Conservation (phyloP, 306 rosid genomes). For the Carpinus viminea region DNA sequence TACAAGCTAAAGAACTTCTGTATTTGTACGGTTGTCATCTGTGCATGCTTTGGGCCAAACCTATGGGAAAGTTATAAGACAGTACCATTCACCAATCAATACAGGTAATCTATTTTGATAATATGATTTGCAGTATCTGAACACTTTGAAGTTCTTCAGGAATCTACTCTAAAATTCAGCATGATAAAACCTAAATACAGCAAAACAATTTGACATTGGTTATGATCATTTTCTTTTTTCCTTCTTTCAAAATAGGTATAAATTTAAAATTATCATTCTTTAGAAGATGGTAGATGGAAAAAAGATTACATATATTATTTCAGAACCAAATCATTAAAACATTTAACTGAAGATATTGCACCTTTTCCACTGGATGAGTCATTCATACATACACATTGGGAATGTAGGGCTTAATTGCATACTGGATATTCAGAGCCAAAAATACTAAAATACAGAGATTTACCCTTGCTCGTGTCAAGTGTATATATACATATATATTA, state of each 20-base stretch:
- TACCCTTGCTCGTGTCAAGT: not conserved
- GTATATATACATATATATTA: too few relatives aligned
- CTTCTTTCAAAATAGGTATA: too few relatives aligned
- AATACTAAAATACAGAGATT: not conserved
- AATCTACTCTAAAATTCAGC: not conserved
- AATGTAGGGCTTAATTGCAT: not conserved
- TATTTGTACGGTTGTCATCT: not conserved
- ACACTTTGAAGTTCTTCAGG: not conserved
- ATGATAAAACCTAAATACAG: too few relatives aligned
- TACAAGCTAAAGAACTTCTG: not conserved
- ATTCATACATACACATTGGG: not conserved
- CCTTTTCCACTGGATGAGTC: too few relatives aligned
- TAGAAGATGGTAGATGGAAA: not conserved
- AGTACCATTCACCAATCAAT: not conserved
- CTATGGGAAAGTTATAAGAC: not conserved
- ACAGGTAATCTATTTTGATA: not conserved
- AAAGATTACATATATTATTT: not conserved
- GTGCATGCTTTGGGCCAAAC: slow-evolving; percentile 2
- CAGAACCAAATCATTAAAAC: not conserved
- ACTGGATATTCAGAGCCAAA: not conserved
- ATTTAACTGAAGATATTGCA: too few relatives aligned
- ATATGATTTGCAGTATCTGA: not conserved
- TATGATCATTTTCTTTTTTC: too few relatives aligned
- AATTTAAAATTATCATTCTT: not conserved
- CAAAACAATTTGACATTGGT: not conserved